Base-by-base conservation (phyloP, 192 early-diverging fungal species). In the Geosiphon pyriformis region DNA sequence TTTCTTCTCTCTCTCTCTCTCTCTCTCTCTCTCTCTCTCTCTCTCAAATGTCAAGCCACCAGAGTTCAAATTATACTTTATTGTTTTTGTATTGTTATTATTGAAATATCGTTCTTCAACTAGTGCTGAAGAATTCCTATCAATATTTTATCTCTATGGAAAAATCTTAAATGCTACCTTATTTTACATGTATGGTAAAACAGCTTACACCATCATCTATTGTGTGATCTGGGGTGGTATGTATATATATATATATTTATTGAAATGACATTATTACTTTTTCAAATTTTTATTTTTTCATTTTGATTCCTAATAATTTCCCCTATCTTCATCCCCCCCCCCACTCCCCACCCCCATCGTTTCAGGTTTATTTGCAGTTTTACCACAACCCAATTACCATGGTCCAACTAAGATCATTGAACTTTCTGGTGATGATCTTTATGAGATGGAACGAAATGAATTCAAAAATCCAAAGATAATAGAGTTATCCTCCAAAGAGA, bases 321-420 rank as follows among this genome's bases (percentile, higher is more conserved):
- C 10, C 10, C n/a, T 7, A 2, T 12, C 30, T 35, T 54, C 10
- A n/a, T 65, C 10, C 20, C 15, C 6, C 6, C 34, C 4, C 37
- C 10, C 17, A 50, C n/a, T 20, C 2, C 8, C 54, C 26, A 26
- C 23, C 18, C 25, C 75, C 29, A 2, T 15, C 18, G 72, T 61
- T 49, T 50, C 72, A 78, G 76, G 23, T 18, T 25, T 78, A 18
- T 78, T 78, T 42, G 49, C 57, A 22, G 59, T 67, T 23, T 70
- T 83, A 20, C 80, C 82, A 32, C 82, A 83, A 60, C 82, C 82
- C 6, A 64, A 75, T 37, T 83, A 83, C 35, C 77, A 71, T 34
- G 82, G 82, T 4, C 74, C 79, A 2, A 72, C 82, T 31, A 77
- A 77, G 26, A 72, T 81, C 33, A 54, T 74, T 0, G 72, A 71